Percentiles rank a stretch among this genome's conserved stretches.
Evolutionary conservation across 2,329 filamentous ascomycete species (phyloP).

Genomic region (Didymella segeticola): DNA sequence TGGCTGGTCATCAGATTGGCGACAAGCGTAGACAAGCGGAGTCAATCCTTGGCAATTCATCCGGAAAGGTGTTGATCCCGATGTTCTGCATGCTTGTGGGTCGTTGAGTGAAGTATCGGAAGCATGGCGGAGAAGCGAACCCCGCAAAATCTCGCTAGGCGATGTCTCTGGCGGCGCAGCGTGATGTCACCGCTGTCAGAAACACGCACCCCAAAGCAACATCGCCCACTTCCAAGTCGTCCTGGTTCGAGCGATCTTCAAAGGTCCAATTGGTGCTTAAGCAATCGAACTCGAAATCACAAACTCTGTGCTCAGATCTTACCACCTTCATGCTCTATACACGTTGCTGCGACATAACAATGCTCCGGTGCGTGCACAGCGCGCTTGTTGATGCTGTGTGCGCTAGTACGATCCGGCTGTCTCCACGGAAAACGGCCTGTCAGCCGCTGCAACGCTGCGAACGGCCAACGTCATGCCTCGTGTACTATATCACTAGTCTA

Average conservation of each 20-base stretch:
- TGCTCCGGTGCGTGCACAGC: not conserved
- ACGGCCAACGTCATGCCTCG: constrained; percentile 13
- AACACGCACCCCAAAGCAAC: not conserved
- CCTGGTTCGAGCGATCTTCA: not conserved
- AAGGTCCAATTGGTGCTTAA: no score
- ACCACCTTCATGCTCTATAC: no score
- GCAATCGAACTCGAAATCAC: no score
- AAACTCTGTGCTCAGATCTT: no score
- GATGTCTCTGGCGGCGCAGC: constrained; percentile 12
- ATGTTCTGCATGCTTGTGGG: constrained; percentile 11
- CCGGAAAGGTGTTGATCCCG: constrained; percentile 9
- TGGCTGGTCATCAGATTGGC: constrained; percentile 24
- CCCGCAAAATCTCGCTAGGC: constrained; percentile 11
- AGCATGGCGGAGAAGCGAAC: constrained; percentile 11
- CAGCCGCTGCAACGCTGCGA: constrained; percentile 7
- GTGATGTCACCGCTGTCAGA: constrained; percentile 26
- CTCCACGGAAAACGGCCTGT: constrained; percentile 18
- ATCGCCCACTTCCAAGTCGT: not conserved
- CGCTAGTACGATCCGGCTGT: constrained; percentile 15
- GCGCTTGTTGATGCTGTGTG: not conserved
- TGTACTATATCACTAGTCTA: constrained; percentile 7
- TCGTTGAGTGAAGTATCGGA: constrained; percentile 4
- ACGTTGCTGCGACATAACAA: no score
- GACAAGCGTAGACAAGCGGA: constrained; percentile 4
- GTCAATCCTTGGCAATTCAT: constrained; percentile 13